Conservation (phyloP, 306 rosid genomes). For the Acmispon strigosus region DNA sequence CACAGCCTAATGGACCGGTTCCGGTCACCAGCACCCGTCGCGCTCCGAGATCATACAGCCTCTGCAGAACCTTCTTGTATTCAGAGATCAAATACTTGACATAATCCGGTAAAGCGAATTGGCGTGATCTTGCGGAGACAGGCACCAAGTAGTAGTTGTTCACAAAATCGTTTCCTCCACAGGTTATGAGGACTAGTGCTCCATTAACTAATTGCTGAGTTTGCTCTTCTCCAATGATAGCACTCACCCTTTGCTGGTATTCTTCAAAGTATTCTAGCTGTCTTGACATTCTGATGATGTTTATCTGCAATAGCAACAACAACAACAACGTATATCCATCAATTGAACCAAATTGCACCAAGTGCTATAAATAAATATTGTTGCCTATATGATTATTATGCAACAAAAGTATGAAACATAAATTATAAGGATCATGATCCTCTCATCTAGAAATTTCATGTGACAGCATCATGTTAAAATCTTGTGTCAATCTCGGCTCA, state of each 20-base stretch:
- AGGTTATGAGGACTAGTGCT: conserved; percentile 42
- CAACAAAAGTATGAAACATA: no score
- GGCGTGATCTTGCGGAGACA: conserved; percentile 42
- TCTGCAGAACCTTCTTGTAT: conserved; percentile 42
- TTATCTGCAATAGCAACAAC: conserved; percentile 23
- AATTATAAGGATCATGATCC: no score
- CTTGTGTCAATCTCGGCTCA: no score
- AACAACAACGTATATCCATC: not conserved
- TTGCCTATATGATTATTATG: no score
- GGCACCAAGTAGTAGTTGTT: conserved; percentile 52
- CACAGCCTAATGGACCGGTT: conserved; percentile 59
- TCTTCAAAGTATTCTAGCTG: conserved; percentile 40
- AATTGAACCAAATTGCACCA: no score
- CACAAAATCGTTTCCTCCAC: conserved; percentile 56
- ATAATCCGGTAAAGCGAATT: conserved; percentile 33
- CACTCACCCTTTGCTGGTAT: conserved; percentile 40
- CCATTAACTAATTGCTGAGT: conserved; percentile 26
- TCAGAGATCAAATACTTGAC: conserved; percentile 43
- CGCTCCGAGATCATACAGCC: conserved; percentile 40
- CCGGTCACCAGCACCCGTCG: conserved; percentile 55
- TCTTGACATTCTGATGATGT: conserved; percentile 36
- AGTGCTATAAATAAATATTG: no score
- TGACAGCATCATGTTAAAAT: no score
- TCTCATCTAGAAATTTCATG: no score
- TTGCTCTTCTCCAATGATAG: conserved; percentile 18